Evolutionary conservation across 352 stramenopile genomes (phyloP).

Genomic region (Globisporangium uncinulatum): DNA sequence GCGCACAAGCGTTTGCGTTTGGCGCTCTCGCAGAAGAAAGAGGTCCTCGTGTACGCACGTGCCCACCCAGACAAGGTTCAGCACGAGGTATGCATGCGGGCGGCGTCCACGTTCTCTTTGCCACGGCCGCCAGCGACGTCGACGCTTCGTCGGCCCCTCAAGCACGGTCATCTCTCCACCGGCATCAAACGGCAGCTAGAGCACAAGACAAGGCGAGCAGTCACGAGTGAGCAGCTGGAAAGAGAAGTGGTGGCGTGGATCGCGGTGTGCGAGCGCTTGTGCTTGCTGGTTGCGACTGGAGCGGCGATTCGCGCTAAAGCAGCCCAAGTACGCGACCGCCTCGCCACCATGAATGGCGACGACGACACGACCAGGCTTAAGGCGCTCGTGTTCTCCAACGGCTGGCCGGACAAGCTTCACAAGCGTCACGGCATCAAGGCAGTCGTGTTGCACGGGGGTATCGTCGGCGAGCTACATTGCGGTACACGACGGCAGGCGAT

Average conservation of each 20-base stretch:
- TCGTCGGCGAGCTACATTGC: neutral
- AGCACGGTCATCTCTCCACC: no score
- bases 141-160: no score
- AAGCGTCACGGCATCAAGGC: neutral
- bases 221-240: no score
- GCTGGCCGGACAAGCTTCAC: conserved; percentile 5
- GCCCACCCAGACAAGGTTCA: no score
- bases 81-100: no score
- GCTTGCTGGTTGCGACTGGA: neutral
- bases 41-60: no score
- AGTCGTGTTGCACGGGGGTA: neutral
- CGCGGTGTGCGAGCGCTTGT: neutral
- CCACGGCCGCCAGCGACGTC: no score
- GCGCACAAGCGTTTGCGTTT: no score
- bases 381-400: conserved; percentile 4
- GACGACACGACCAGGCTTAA: neutral
- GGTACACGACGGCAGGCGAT: neutral
- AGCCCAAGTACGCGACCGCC: neutral
- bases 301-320: conserved; percentile 3
- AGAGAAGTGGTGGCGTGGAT: neutral
- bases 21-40: no score
- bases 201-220: no score
- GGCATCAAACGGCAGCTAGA: no score
- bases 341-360: neutral
- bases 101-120: no score